phyloP scores from a whole-genome alignment of 805 yeast species.

The Metschnikowia peoriensis region DNA sequence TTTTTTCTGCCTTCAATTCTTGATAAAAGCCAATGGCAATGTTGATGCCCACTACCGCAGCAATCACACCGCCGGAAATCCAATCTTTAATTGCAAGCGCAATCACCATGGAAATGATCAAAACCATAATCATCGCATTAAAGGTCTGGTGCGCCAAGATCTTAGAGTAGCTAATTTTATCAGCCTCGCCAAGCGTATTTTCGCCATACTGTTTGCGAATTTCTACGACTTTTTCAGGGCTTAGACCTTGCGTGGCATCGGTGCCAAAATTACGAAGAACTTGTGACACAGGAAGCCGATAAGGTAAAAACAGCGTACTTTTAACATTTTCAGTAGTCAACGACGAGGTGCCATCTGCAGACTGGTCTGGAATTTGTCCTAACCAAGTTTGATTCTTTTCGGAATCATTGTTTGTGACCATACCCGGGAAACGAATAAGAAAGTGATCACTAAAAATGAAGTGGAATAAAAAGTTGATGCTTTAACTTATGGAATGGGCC shows the following conservation, averaged over 20 bases:
- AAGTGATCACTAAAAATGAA: background rate
- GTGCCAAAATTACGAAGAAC: conserved; percentile 42
- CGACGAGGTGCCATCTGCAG: conserved; percentile 10
- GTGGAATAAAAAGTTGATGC: background rate
- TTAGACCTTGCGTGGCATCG: conserved; percentile 48
- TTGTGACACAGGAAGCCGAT: conserved; percentile 33
- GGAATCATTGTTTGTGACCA: background rate
- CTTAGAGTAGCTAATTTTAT: conserved; percentile 49
- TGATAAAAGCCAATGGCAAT: conserved; percentile 67
- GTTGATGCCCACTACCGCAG: conserved; percentile 62
- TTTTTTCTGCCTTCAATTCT: conserved; percentile 72
- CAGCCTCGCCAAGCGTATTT: conserved; percentile 61
- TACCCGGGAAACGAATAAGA: background rate
- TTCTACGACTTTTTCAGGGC: conserved; percentile 22
- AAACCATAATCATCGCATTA: conserved; percentile 77
- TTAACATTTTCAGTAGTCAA: conserved; percentile 9
- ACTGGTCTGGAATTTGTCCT: conserved; percentile 3
- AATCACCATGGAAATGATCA: conserved; percentile 65
- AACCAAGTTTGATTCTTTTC: background rate
- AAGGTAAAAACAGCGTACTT: conserved; percentile 19
- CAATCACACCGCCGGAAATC: conserved; percentile 82
- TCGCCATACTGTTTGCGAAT: conserved; percentile 44
- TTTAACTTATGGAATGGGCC: background rate
- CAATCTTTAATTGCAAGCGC: conserved; percentile 73
- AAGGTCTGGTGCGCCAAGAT: conserved; percentile 66